phyloP scores from a whole-genome alignment of 805 yeast species.

The Lipomyces japonicus region DNA sequence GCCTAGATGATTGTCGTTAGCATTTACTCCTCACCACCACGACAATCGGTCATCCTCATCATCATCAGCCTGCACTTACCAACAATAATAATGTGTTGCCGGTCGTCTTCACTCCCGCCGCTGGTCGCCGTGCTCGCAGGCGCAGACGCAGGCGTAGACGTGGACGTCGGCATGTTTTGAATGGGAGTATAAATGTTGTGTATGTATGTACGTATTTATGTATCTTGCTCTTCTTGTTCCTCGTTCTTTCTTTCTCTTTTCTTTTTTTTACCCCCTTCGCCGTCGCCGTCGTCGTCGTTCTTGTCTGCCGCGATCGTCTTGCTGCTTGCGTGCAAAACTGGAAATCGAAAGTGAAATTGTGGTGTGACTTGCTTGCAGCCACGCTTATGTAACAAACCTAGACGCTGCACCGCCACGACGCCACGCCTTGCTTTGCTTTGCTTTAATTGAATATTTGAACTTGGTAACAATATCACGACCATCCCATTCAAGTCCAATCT shows the following conservation, averaged over 20 bases:
- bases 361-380: constrained; percentile 4
- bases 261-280: not conserved
- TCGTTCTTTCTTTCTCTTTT: constrained; percentile 3
- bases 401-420: not conserved
- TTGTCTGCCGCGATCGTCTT: not conserved
- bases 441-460: not conserved
- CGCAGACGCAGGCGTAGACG: constrained; percentile 6
- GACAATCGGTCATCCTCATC: not conserved
- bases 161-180: constrained; percentile 8
- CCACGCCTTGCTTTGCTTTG: not conserved
- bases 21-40: not conserved
- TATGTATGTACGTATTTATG: not conserved
- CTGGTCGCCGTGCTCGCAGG: constrained; percentile 4
- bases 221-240: constrained; percentile 3
- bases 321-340: not conserved
- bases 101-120: constrained; percentile 10
- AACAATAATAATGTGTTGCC: constrained; percentile 69
- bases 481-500: not conserved
- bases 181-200: not conserved
- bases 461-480: not conserved
- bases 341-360: not conserved
- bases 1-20: constrained; percentile 32
- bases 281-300: not conserved
- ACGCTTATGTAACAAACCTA: not conserved
- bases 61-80: constrained; percentile 42